Conservation (phyloP, 2,329 filamentous ascomycete genomes). For the Ceratocystis eucalypticola region DNA sequence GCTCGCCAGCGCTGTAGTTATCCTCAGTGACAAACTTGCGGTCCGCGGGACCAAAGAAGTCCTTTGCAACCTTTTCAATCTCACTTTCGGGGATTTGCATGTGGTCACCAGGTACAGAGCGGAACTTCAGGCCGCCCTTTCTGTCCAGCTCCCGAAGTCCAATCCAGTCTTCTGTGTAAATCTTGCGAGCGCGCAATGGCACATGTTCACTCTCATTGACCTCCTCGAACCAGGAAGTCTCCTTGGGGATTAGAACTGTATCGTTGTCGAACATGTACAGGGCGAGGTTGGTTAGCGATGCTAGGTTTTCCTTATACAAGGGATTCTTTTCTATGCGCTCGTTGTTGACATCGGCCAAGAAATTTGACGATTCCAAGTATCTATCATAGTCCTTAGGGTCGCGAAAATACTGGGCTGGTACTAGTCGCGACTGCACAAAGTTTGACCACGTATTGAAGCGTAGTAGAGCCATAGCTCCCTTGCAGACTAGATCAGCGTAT, state of each 20-base stretch:
- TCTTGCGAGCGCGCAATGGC: conserved; percentile 49
- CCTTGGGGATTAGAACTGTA: conserved; percentile 73
- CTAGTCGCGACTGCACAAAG: conserved; percentile 64
- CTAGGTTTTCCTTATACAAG: conserved; percentile 59
- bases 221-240: conserved; percentile 82
- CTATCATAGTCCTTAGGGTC: conserved; percentile 51
- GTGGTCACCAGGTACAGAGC: conserved; percentile 60
- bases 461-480: conserved; percentile 63
- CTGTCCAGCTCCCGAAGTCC: conserved; percentile 68
- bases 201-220: conserved; percentile 59
- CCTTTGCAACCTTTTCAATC: conserved; percentile 50
- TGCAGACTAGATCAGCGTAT: conserved; percentile 63
- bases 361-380: conserved; percentile 73
- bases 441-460: conserved; percentile 66
- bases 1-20: conserved; percentile 3
- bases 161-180: conserved; percentile 91
- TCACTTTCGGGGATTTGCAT: conserved; percentile 62
- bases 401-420: conserved; percentile 92
- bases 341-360: conserved; percentile 92
- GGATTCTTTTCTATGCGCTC: conserved; percentile 63
- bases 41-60: conserved; percentile 48
- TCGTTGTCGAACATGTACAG: conserved; percentile 88
- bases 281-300: conserved; percentile 58
- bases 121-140: conserved; percentile 65
- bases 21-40: conserved; percentile 25